Base-by-base conservation (phyloP, 768 basidiomycete genomes). In the Russula vinacea region DNA sequence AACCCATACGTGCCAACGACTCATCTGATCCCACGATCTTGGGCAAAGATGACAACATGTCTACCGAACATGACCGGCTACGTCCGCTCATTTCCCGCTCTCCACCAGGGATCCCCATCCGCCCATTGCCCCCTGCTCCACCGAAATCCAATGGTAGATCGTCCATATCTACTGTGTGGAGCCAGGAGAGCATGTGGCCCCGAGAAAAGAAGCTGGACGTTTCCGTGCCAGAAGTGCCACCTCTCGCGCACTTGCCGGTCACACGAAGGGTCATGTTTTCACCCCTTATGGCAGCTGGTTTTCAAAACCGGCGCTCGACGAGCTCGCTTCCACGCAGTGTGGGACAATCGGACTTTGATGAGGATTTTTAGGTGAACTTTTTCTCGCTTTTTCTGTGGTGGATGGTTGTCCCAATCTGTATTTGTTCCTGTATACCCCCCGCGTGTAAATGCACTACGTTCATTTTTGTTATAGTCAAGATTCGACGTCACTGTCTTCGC, bases 171-270 rank as follows among this genome's bases (percentile, higher is more conserved):
- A 65, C 64, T 1, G 50, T 61, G 17, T 65, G 64, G 59, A 65
- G 59, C 53, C 64, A 61, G 44, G 64, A 65, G 32, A 65, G 64
- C 60, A 61, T 56, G 59, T 61, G 59, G 64, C 55, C 55, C 10
- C 59, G 39, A 39, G 59, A 65, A n/a, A n/a, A n/a, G 55, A n/a
- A 29, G 49, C 49, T 49, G 19, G 55, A 51, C 19, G 26, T 56
- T 24, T 59, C 59, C 26, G 24, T 61, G 40, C 29, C 29, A 29
- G 29, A 2, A 5, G 29, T 29, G 29, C 64, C 54, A n/a, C 49
- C 59, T 29, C 58, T 56, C 40, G 54, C 49, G 37, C 37, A 60
- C 33, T 4, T 65, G 16, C 49, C 53, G 24, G 58, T 33, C 37
- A 39, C 54, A 39, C 59, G 40, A 17, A 56, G 59, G 24, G 33